phyloP scores from a whole-genome alignment of 257 asterid species.

The Gentiana macrophylla region DNA sequence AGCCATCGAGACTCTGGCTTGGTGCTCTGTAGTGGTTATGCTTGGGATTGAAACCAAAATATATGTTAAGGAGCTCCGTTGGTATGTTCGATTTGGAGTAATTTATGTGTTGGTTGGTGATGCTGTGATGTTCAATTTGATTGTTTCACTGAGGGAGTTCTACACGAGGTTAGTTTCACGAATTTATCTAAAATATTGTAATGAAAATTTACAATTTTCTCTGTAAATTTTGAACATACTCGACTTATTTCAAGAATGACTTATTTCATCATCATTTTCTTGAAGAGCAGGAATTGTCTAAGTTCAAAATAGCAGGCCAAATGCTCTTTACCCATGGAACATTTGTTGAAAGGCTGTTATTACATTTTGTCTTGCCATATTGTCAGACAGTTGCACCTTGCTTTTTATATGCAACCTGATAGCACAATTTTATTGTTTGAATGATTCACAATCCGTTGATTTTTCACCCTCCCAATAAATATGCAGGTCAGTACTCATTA shows the following conservation, averaged over 20 bases:
- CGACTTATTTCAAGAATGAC: too few species aligned
- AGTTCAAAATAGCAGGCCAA: neutral
- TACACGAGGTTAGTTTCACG: constrained; percentile 51
- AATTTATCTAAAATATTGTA: neutral
- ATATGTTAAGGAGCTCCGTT: constrained; percentile 69
- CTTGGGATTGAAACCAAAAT: constrained; percentile 55
- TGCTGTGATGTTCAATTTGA: constrained; percentile 64
- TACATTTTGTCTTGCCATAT: neutral
- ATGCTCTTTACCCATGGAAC: neutral
- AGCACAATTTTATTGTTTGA: neutral
- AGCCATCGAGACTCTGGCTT: constrained; percentile 61
- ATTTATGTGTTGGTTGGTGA: constrained; percentile 76
- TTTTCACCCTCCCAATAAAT: neutral
- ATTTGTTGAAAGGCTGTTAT: neutral
- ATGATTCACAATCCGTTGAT: too few species aligned
- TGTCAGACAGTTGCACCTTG: neutral
- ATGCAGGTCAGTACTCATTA: constrained; percentile 62
- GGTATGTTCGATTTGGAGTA: constrained; percentile 82
- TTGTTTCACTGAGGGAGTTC: constrained; percentile 44
- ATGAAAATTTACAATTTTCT: neutral
- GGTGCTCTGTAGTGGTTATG: constrained; percentile 82
- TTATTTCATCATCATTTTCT: neutral
- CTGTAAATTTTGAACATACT: neutral
- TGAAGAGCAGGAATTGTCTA: neutral
- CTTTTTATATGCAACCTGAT: neutral